Percentiles rank a stretch among this genome's conserved stretches.
These are phyloP conservation scores for Talaromyces sp. DNA, from an alignment of 2,329 filamentous ascomycete species.

Conservation along the genomic window DNA sequence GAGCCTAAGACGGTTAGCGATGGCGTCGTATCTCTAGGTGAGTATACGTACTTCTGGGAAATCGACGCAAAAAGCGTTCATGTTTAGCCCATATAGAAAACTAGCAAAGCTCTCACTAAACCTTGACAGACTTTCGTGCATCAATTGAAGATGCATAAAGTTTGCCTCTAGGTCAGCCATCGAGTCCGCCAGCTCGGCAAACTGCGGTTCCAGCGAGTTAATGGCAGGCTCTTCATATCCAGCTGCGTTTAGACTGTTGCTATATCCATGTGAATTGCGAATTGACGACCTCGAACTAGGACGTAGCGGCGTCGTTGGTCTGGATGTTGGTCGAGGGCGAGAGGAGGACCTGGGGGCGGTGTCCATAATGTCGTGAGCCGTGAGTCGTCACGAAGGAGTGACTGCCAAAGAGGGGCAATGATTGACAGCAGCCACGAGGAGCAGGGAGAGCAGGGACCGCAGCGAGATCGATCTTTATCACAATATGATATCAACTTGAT, in stretches of 20 bases:
- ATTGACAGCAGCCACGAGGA: background rate
- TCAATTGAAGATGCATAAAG: slow-evolving; percentile 93
- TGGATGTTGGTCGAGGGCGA: slow-evolving; percentile 61
- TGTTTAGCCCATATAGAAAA: slow-evolving; percentile 93
- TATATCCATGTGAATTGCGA: slow-evolving; percentile 66
- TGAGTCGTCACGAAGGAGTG: background rate
- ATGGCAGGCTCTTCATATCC: slow-evolving; percentile 59
- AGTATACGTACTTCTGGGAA: slow-evolving; percentile 86
- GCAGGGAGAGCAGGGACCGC: background rate
- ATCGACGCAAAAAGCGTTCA: slow-evolving; percentile 98
- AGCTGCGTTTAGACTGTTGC: slow-evolving; percentile 30
- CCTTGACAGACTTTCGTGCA: slow-evolving; percentile 89
- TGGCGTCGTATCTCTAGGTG: background rate
- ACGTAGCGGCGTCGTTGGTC: slow-evolving; percentile 87
- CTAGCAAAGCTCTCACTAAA: slow-evolving; percentile 96
- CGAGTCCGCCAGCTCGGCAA: slow-evolving; percentile 87
- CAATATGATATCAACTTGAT: background rate
- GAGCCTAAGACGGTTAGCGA: slow-evolving; percentile 56
- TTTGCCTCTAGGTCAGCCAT: slow-evolving; percentile 96
- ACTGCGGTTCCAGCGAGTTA: slow-evolving; percentile 79
- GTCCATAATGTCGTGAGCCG: slow-evolving; percentile 27
- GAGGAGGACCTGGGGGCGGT: slow-evolving; percentile 53
- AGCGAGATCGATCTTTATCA: slow-evolving; percentile 1
- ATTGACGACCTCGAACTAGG: slow-evolving; percentile 87
- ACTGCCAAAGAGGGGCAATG: background rate